phyloP scores from a whole-genome alignment of 495 filamentous ascomycete species.

The Neohortaea acidophila region DNA sequence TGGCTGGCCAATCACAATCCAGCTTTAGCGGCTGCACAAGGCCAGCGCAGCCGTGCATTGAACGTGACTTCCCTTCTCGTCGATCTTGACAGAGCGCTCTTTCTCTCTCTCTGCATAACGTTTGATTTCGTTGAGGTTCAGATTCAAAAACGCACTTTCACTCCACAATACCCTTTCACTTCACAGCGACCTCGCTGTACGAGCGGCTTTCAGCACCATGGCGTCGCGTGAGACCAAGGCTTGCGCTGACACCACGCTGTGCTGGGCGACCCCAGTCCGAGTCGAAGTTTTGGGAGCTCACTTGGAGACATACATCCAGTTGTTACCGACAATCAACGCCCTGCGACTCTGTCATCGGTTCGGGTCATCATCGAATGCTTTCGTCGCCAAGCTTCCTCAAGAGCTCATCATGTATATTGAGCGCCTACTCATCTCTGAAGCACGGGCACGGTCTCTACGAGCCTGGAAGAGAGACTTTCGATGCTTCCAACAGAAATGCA shows the following conservation, averaged over 20 bases:
- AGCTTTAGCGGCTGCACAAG: too few species aligned
- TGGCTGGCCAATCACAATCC: too few species aligned
- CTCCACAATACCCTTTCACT: too few species aligned
- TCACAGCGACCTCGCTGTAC: neutral
- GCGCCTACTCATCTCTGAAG: neutral
- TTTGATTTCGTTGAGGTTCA: too few species aligned
- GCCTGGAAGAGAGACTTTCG: neutral
- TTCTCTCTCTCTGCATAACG: too few species aligned
- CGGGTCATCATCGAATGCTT: neutral
- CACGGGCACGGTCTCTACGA: neutral
- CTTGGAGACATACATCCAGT: slow-evolving; percentile 5
- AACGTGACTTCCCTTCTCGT: neutral
- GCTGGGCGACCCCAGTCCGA: slow-evolving; percentile 3
- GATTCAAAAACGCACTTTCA: too few species aligned
- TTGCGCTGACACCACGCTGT: neutral
- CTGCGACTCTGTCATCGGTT: slow-evolving; percentile 8
- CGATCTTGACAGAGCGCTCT: neutral
- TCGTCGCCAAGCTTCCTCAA: slow-evolving; percentile 3
- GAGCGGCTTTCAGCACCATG: neutral
- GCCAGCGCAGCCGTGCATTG: neutral
- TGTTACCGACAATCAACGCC: slow-evolving; percentile 2
- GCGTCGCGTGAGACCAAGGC: neutral
- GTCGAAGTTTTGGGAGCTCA: neutral
- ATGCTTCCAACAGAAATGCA: slow-evolving; percentile 3
- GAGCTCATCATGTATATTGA: slow-evolving; percentile 9